Evolutionary conservation across 192 early-diverging fungal species (phyloP), one percentile per base, ranked within the genome.

Genomic region (Coemansia pectinata): DNA sequence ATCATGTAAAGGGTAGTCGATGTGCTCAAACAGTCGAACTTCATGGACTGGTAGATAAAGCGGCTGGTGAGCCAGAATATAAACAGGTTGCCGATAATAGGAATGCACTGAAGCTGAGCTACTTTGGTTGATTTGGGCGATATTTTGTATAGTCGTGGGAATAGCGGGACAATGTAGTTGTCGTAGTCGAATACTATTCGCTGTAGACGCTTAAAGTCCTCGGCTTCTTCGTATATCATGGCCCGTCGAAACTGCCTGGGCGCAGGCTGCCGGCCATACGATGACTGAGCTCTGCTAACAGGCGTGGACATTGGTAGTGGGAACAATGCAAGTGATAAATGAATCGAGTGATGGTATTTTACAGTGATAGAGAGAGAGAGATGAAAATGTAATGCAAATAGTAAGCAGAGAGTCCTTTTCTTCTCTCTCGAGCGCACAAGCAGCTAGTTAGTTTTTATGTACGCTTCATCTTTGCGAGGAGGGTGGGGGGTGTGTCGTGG

Each of bases 41-140:
- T 63, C 10, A 42, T 61, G 12, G 81, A 42, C 6, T 65, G 62
- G 21, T 21, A 25, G 47, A 77, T 77, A 21, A 83, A 83, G 14
- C 57, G 44, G 4, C 23, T 40, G 7, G 69, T 63, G 14, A 83
- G 63, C 47, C 52, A 66, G 38, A 70, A 64, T 15, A 78, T 66
- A 11, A 50, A 47, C 5, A 83, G 58, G 55, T 83, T 83, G 73
- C 81, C 81, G 2, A 83, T 15, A 7, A 83, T 66, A 0, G 81
- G 81, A 14, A 83, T 48, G 39, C 81, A 83, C 57, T 83, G 71
- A 0, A 83, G 65, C 41, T 83, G 81, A 11, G 81, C 48, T 10
- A 83, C 53, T 50, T 78, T 78, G 41, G 81, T 83, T 4, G 81
- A 57, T 12, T 83, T 72, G 5, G 81, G 81, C 11, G 69, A 67